A percentile compares a stretch with the other conserved stretches of the same genome.
These are phyloP conservation scores for Aspergillus chevalieri DNA, from an alignment of 2,329 filamentous ascomycete genomes.

Conservation along the genomic window DNA sequence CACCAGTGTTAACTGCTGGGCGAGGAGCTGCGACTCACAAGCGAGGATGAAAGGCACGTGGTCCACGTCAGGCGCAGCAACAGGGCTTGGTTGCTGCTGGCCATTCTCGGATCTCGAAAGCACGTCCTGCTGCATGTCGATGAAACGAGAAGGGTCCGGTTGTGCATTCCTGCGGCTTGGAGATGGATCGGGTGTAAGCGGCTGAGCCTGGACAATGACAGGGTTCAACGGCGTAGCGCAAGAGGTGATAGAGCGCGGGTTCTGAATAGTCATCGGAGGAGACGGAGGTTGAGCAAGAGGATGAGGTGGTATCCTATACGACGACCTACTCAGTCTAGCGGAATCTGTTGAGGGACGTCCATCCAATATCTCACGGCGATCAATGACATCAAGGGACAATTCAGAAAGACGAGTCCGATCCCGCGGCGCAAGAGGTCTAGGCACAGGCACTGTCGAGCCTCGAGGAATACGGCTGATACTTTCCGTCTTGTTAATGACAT, in stretches of 20 bases:
- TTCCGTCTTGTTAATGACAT: slow-evolving; percentile 47
- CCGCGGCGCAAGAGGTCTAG: slow-evolving; percentile 3
- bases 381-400: slow-evolving; percentile 47
- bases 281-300: slow-evolving; percentile 43
- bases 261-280: slow-evolving; percentile 40
- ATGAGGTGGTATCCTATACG: slow-evolving; percentile 37
- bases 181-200: slow-evolving; percentile 40
- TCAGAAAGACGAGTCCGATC: slow-evolving; percentile 48
- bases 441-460: slow-evolving; percentile 37
- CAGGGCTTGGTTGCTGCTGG: slow-evolving; percentile 8
- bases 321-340: slow-evolving; percentile 30
- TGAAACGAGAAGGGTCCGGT: slow-evolving; percentile 10
- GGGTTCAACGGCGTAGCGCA: slow-evolving; percentile 26
- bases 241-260: slow-evolving; percentile 30
- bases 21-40: slow-evolving; percentile 55
- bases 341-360: slow-evolving; percentile 27
- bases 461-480: slow-evolving; percentile 44
- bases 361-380: slow-evolving; percentile 30
- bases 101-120: slow-evolving; percentile 27
- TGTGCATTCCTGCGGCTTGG: slow-evolving; percentile 22
- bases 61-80: slow-evolving; percentile 17
- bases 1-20: slow-evolving; percentile 59
- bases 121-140: slow-evolving; percentile 26
- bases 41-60: slow-evolving; percentile 60
- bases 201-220: slow-evolving; percentile 28